These are phyloP conservation scores for Mycena filopes DNA, from an alignment of 768 basidiomycete genomes.

Conservation along the genomic window DNA sequence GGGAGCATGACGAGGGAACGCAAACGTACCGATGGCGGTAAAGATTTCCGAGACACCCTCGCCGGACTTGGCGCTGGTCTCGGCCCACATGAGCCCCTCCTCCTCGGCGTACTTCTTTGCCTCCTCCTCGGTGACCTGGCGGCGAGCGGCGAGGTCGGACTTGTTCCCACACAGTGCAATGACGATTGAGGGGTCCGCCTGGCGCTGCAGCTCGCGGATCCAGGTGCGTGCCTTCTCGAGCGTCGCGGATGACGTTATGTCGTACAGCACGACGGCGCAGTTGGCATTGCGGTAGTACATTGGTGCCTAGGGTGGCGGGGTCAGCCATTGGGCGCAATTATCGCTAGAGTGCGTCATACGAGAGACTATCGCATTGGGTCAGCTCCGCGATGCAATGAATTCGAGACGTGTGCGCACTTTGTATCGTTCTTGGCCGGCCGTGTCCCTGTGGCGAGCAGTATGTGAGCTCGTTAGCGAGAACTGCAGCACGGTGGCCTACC, in stretches of 20 bases:
- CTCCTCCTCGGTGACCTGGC: slow-evolving; percentile 88
- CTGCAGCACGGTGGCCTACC: slow-evolving; percentile 60
- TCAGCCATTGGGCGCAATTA: slow-evolving; percentile 20
- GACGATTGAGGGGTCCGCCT: slow-evolving; percentile 96
- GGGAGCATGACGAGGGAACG: slow-evolving; percentile 10
- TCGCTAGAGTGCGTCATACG: slow-evolving; percentile 42
- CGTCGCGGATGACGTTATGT: slow-evolving; percentile 92
- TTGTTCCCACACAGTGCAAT: slow-evolving; percentile 98
- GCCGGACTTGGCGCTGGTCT: slow-evolving; percentile 91
- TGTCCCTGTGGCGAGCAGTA: slow-evolving; percentile 72
- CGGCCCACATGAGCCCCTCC: slow-evolving; percentile 93
- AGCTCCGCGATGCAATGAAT: slow-evolving; percentile 19
- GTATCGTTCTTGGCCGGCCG: slow-evolving; percentile 95
- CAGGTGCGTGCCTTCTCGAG: slow-evolving; percentile 96
- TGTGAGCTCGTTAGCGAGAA: slow-evolving; percentile 6
- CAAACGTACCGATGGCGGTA: slow-evolving; percentile 78
- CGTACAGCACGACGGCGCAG: slow-evolving; percentile 94
- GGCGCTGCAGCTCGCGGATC: slow-evolving; percentile 96
- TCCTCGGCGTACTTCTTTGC: slow-evolving; percentile 93
- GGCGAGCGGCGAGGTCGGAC: slow-evolving; percentile 83
- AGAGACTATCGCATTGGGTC: slow-evolving; percentile 45
- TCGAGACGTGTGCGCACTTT: slow-evolving; percentile 62
- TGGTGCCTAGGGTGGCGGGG: slow-evolving; percentile 70
- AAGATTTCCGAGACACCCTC: slow-evolving; percentile 90
- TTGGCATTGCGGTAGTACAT: slow-evolving; percentile 98